These are phyloP conservation scores for Aspergillus fumigatiaffinis DNA, from an alignment of 2,329 filamentous ascomycete species.

Conservation along the genomic window DNA sequence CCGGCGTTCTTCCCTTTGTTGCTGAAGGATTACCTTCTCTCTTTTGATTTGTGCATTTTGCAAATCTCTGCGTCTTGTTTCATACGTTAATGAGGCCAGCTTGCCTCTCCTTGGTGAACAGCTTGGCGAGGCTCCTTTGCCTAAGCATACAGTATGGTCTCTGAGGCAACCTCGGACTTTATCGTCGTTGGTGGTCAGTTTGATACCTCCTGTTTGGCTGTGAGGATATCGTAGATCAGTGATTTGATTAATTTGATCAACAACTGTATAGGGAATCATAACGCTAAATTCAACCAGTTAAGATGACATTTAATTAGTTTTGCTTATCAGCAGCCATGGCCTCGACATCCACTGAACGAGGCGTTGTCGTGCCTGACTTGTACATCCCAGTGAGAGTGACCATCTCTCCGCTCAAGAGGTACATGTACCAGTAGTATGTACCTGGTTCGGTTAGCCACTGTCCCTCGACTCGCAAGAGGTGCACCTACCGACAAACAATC, in stretches of 20 bases:
- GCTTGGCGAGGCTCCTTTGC: no score
- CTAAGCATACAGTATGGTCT: conserved; percentile 2
- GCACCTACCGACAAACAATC: conserved; percentile 47
- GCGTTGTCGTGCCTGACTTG: not conserved
- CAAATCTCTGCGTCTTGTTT: no score
- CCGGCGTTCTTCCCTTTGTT: no score
- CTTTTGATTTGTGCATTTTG: no score
- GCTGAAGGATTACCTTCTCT: no score
- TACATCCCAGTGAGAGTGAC: conserved; percentile 13
- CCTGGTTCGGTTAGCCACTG: conserved; percentile 7
- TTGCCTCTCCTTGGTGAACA: no score
- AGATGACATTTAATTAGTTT: not conserved
- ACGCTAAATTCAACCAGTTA: not conserved
- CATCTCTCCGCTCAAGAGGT: conserved; percentile 27
- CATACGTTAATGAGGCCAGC: no score
- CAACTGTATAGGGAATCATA: not conserved
- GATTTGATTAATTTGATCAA: no score
- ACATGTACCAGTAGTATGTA: conserved; percentile 49
- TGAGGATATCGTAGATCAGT: no score
- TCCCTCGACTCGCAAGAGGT: not conserved
- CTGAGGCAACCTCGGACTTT: conserved; percentile 10
- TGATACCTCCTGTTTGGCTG: not conserved
- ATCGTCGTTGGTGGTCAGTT: conserved; percentile 18
- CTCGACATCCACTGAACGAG: not conserved
- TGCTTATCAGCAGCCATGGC: not conserved